phyloP scores from a whole-genome alignment of 768 basidiomycete species.

The Cyathus striatus region DNA sequence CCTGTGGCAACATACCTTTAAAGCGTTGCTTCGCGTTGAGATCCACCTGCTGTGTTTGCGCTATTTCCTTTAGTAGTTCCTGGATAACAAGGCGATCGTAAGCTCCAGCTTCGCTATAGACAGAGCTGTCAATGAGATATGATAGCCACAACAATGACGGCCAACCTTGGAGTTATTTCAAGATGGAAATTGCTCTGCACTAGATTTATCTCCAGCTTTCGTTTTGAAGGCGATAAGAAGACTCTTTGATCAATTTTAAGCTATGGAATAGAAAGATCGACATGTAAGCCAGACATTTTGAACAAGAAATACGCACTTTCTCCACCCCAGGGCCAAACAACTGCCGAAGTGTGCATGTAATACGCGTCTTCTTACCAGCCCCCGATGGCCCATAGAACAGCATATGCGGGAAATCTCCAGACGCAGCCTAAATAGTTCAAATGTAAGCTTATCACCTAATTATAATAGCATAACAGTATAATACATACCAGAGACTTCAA shows the following conservation, averaged over 20 bases:
- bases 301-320: constrained; percentile 52
- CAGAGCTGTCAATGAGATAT: background rate
- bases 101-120: constrained; percentile 84
- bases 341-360: constrained; percentile 83
- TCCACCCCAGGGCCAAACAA: constrained; percentile 91
- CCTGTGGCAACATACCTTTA: constrained; percentile 61
- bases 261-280: constrained; percentile 33
- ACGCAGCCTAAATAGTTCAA: constrained; percentile 66
- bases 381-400: constrained; percentile 97
- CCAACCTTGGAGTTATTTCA: constrained; percentile 92
- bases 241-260: constrained; percentile 97
- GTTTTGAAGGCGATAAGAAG: constrained; percentile 88
- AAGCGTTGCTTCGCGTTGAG: constrained; percentile 92
- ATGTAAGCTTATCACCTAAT: too few species aligned
- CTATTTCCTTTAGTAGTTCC: constrained; percentile 96
- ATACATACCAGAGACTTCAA: constrained; percentile 72
- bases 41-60: constrained; percentile 98
- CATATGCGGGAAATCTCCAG: constrained; percentile 96
- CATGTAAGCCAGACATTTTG: background rate
- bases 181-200: constrained; percentile 98
- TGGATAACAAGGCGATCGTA: constrained; percentile 95
- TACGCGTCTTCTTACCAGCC: constrained; percentile 96
- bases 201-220: constrained; percentile 93
- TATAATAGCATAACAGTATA: background rate
- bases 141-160: constrained; percentile 8